Base-by-base conservation (phyloP, 495 filamentous ascomycete genomes). In the Hypoxylon subgilvum region DNA sequence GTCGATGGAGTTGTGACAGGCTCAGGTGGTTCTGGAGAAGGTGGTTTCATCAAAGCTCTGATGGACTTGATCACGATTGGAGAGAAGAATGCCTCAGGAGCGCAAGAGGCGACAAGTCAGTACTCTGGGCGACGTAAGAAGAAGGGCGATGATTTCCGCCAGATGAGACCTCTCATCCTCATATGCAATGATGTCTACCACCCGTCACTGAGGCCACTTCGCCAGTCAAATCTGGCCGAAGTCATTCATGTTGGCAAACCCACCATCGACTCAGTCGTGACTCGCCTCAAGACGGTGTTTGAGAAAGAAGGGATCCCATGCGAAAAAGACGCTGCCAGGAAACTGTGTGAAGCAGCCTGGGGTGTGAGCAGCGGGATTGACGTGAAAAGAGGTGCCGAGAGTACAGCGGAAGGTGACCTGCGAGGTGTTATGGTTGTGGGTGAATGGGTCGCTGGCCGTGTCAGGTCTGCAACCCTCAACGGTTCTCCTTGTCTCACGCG, bases 121-220 rank as follows among this genome's bases (percentile, higher is more conserved):
- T 4, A 62, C 34, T 36, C 44, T 10, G 59, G 52, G 25, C 66
- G 57, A 28, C 84, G 79, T 53, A 80, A 74, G 63, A 86, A 83
- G 72, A 91, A 88, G 66, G 86, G 86, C 0, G 91, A 96, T 60
- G 84, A 84, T 31, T 98, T 97, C 70, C 82, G 86, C 21, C 82
- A 96, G 46, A 81, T 92, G 72, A 83, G 94, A 40, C 94, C 94
- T 0, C 77, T 98, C 27, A 91, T 98, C 52, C 73, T 97, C 21
- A 91, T 98, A 52, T 98, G 94, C 79, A 98, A 98, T 56, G 94
- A 98, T 72, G 82, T 96, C n/a, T 98, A 98, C 69, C 90, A 95
- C 64, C 83, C 94, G 17, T 89, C 91, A 48, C 80, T 98, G 19
- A 84, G 90, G 8, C 90, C 89, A 14, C 81, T 98, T 13, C 84